Evolutionary conservation across 768 basidiomycete genomes (phyloP), one percentile per base, ranked within the genome.

Genomic region (Lactarius vividus): DNA sequence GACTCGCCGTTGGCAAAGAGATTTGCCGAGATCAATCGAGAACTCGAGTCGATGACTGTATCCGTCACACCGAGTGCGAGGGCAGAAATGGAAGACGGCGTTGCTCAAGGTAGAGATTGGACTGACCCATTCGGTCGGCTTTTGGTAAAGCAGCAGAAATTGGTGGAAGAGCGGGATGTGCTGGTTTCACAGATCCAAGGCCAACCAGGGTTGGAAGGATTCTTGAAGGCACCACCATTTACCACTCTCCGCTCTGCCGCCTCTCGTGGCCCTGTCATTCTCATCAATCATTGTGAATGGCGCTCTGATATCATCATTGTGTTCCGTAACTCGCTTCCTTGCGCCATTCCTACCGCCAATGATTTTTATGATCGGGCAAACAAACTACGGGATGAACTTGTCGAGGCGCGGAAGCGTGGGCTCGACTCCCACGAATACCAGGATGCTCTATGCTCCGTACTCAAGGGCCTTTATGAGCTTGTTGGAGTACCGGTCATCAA

Each of bases 201-300:
- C 18, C 9, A 46, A 26, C 35, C 59, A 4, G 64, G 44, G 2
- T 60, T 61, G 18, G 59, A 39, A 26, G n/a, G 60, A 18, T 60
- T 60, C 26, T 44, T 65, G 53, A 56, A 31, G 55, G 5, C 31
- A 1, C 8, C 35, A 15, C 10, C 26, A 23, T 61, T 57, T 35
- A 42, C 13, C 10, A n/a, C 37, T n/a, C 59, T 66, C 35, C 44
- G 44, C 31, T 4, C 53, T 3, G 59, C 60, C 13, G 46, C 64
- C 15, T 39, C 39, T 2, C 3, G 15, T 39, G 39, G 39, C 13
- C 39, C 39, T 11, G 39, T 39, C 39, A 13, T 39, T 39, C 39
- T 39, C 16, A 39, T 39, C 13, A 39, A 39, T 13, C 39, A 39
- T 16, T 39, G 39, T 15, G 15, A 5, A 39, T 39, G 39, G 39